These are phyloP conservation scores for Penicillium sp. DNA, from an alignment of 2,329 filamentous ascomycete genomes.

Conservation along the genomic window DNA sequence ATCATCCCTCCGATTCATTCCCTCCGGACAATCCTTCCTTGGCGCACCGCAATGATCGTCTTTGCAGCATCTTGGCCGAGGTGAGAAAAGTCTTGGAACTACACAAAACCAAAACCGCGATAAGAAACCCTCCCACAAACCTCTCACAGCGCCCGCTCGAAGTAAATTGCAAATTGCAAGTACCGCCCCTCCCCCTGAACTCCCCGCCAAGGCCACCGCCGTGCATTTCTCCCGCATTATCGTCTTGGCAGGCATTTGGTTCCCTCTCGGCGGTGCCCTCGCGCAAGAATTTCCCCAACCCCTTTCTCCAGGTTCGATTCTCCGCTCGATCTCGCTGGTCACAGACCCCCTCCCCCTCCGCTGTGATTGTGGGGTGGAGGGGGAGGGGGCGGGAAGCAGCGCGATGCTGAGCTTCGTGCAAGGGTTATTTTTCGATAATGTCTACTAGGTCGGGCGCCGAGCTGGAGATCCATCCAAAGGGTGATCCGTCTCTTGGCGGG, in stretches of 20 bases:
- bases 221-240: slow-evolving; percentile 36
- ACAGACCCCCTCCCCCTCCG: neutral
- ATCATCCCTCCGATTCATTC: slow-evolving; percentile 1
- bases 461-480: no score
- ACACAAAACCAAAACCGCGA: neutral
- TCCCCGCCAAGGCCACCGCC: slow-evolving; percentile 28
- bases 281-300: neutral
- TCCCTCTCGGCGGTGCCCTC: neutral
- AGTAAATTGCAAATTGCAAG: neutral
- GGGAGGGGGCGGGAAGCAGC: slow-evolving; percentile 3
- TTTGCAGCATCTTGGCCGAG: slow-evolving; percentile 15
- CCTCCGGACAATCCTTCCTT: slow-evolving; percentile 15
- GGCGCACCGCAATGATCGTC: slow-evolving; percentile 18
- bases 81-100: neutral
- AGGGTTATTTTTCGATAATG: slow-evolving; percentile 14
- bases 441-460: slow-evolving; percentile 4
- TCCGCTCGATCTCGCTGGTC: no score
- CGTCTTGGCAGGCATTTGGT: slow-evolving; percentile 25
- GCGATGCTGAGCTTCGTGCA: slow-evolving; percentile 5
- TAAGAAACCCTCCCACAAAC: neutral
- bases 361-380: slow-evolving; percentile 15
- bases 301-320: slow-evolving; percentile 9
- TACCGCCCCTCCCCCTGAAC: slow-evolving; percentile 13
- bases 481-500: slow-evolving; percentile 20
- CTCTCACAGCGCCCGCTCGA: neutral